Percentiles rank a stretch among this genome's conserved stretches.
These are phyloP conservation scores for Debaryomyces fabryi DNA, from an alignment of 1,139 yeast genomes.

Conservation along the genomic window DNA sequence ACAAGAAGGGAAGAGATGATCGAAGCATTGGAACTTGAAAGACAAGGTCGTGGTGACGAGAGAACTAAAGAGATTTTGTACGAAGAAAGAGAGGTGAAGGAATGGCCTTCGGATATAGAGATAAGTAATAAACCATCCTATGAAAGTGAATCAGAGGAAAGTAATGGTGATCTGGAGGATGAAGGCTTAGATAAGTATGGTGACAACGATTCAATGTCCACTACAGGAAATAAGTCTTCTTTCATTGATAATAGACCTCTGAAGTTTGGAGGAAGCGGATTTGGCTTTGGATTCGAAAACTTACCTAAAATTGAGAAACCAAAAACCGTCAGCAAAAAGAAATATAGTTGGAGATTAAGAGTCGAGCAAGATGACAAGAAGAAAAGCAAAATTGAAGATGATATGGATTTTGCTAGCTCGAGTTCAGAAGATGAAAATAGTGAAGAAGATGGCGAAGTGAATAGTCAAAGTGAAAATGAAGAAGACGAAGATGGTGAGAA, in stretches of 20 bases:
- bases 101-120: conserved; percentile 52
- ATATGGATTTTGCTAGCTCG: conserved; percentile 38
- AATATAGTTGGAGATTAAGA: conserved; percentile 47
- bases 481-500: conserved; percentile 23
- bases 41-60: conserved; percentile 72
- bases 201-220: conserved; percentile 17
- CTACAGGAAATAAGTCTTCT: conserved; percentile 38
- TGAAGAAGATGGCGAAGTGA: conserved; percentile 23
- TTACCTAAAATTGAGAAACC: conserved; percentile 49
- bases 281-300: conserved; percentile 70
- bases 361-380: conserved; percentile 43
- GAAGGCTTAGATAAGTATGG: conserved; percentile 29
- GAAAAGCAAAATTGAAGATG: conserved; percentile 34
- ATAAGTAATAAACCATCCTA: conserved; percentile 10
- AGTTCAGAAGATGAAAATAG: conserved; percentile 23
- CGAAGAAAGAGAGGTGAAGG: conserved; percentile 67
- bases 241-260: conserved; percentile 77
- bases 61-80: conserved; percentile 64
- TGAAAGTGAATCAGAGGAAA: conserved; percentile 12
- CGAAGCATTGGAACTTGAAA: conserved; percentile 76
- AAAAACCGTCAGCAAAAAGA: conserved; percentile 33
- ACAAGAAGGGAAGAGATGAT: conserved; percentile 70
- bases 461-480: conserved; percentile 20
- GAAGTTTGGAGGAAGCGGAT: conserved; percentile 59
- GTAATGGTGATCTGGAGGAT: conserved; percentile 22